Evolutionary conservation across 1,139 yeast species (phyloP), one percentile per base, ranked within the genome.

Genomic region (Debaryomycetaceae sp.): DNA sequence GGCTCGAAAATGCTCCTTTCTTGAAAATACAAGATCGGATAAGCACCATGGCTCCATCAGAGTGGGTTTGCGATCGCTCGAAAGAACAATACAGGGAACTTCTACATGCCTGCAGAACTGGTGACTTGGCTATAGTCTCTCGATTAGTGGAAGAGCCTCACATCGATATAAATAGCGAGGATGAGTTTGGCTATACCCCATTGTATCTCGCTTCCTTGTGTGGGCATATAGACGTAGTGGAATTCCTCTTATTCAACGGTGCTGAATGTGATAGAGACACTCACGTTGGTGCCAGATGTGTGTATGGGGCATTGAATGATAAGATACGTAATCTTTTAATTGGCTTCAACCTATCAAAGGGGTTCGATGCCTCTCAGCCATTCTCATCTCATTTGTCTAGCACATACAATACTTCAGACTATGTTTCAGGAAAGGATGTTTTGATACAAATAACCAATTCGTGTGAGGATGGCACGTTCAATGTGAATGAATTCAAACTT

Each of bases 231-330:
- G 66, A 68, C 1, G 73, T 86, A 6, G 95, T 87, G 13, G 72
- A 70, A 46, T 62, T 83, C 43, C 65, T 87, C 30, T 66, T 87
- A 8, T 52, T 61, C 27, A 72, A 83, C 42, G 95, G 95, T 6
- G 90, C 95, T 0, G 73, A 81, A 2, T 85, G 91, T 60, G 91
- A 85, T 59, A 72, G 90, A 56, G 93, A 86, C 56, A 83, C 90
- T 20, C 82, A 81, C 57, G 87, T 86, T 60, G 95, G 95, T 2
- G 89, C 85, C 8, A 72, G 95, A 39, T 86, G 93, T 52, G 73
- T 86, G 1, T 85, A 87, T 57, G 95, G 91, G 2, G 95, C 95
- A 0, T 63, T 87, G 45, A 87, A 78, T 24, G 89, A 85, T 55
- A 63, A 69, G 9, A 87, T 87, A 24, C 63, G 90, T 40, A 75